These are phyloP conservation scores for Leishmania arabica DNA, from an alignment of 208 protist genomes.

Conservation along the genomic window DNA sequence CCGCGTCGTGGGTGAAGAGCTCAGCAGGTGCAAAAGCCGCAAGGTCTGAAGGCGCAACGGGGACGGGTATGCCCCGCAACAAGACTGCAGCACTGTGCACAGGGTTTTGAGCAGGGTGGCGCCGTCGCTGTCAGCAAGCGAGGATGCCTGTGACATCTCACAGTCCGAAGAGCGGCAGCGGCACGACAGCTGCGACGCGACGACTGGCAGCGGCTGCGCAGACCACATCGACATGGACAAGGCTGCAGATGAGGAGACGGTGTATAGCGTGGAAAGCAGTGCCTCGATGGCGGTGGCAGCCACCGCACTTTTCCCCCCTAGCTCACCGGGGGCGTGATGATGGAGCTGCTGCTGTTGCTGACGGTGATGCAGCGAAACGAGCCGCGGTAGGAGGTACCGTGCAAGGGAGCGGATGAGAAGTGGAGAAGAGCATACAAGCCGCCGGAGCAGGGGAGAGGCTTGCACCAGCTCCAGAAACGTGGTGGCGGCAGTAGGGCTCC, in stretches of 20 bases:
- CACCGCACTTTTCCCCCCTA: neutral
- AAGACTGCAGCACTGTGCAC: neutral
- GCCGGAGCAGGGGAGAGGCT: slow-evolving; percentile 5
- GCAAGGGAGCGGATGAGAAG: slow-evolving; percentile 4
- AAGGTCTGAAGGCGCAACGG: slow-evolving; percentile 1
- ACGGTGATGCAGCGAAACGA: slow-evolving; percentile 7
- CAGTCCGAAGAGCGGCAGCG: neutral
- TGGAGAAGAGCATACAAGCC: neutral
- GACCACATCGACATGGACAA: neutral
- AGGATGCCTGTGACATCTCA: neutral
- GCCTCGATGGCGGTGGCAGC: neutral
- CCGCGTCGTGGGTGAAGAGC: slow-evolving; percentile 2
- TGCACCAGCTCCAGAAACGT: slow-evolving; percentile 2
- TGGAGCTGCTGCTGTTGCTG: slow-evolving; percentile 2
- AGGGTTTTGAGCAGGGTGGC: slow-evolving; percentile 6
- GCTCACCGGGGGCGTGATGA: neutral
- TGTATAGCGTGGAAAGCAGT: neutral
- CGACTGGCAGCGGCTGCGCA: neutral
- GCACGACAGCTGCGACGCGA: slow-evolving; percentile 14
- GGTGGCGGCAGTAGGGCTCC: slow-evolving; percentile 1
- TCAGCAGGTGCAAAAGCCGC: slow-evolving; percentile 6
- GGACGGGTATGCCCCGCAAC: neutral
- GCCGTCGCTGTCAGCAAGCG: slow-evolving; percentile 4
- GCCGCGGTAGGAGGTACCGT: slow-evolving; percentile 8
- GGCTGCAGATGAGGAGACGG: neutral